Evolutionary conservation across 208 protist species (phyloP), one percentile per base, ranked within the genome.

Genomic region (Wallacemonas sp.): DNA sequence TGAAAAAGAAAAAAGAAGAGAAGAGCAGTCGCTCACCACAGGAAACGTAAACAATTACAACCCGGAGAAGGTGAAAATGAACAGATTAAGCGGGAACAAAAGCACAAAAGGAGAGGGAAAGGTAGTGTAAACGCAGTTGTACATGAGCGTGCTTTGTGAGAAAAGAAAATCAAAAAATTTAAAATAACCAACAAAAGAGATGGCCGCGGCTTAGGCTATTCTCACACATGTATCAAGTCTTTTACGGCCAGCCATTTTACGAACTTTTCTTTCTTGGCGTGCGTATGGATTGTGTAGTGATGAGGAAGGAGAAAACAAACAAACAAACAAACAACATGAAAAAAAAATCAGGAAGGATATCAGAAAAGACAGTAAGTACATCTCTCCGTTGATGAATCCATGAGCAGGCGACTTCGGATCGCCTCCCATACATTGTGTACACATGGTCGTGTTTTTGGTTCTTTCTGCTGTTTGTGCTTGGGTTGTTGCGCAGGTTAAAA

Each of bases 291-390:
- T 44, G 30, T 17, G 44, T 2, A 44, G 44, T 21, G 55, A 66
- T 1, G 49, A 66, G 38, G 49, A 65, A 41, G 31, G 36, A 31
- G 53, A 21, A 38, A 36, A 17, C 47, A 65, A n/a, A 65, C 15
- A 56, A 1, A 58, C 28, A 15, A 39, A 49, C 8, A 60, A 1
- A 58, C 28, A 15, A 39, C 31, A 3, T 49, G 44, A 59, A 49
- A 41, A 15, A 59, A 33, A 55, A 46, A 44, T 15, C 33, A 47
- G 47, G 55, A 38, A 33, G 54, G 42, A 27, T 12, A 49, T 15
- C 22, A 61, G 26, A n/a, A 30, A 15, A 12, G 49, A 30, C 4
- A 22, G 9, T 46, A 61, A 17, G 14, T 11, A 27, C 5, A n/a
- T 21, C 21, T 34, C 36, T n/a, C n/a, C n/a, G n/a, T n/a, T n/a